A percentile compares a stretch with the other conserved stretches of the same genome.
These are phyloP conservation scores for Exidia glandulosa DNA, from an alignment of 768 basidiomycete species.

Conservation along the genomic window DNA sequence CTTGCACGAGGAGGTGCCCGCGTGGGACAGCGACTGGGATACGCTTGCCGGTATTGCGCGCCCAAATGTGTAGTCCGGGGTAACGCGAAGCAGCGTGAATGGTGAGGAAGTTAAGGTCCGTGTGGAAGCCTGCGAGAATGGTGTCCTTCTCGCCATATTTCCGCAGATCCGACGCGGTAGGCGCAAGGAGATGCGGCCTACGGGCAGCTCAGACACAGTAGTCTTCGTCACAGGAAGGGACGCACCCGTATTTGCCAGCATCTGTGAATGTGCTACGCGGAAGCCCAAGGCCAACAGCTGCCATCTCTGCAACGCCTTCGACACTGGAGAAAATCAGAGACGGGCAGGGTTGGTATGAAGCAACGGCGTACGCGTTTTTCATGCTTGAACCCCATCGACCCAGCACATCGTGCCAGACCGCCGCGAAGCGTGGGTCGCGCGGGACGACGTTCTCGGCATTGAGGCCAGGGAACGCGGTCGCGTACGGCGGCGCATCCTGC, in stretches of 20 bases:
- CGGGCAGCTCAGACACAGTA: neutral
- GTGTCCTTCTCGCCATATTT: conserved; percentile 72
- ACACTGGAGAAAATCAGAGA: conserved; percentile 39
- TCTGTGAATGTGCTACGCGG: conserved; percentile 57
- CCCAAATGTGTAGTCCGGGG: conserved; percentile 90
- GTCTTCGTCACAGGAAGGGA: conserved; percentile 3
- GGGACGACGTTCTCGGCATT: conserved; percentile 82
- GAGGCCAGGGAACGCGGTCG: conserved; percentile 63
- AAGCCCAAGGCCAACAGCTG: conserved; percentile 71
- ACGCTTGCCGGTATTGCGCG: conserved; percentile 82
- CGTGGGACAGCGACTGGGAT: conserved; percentile 81
- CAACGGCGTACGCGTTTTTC: conserved; percentile 62
- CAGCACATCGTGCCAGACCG: conserved; percentile 63
- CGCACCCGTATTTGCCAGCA: conserved; percentile 78
- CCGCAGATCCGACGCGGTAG: conserved; percentile 81
- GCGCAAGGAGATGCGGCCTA: conserved; percentile 81
- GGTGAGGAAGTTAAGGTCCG: conserved; percentile 89
- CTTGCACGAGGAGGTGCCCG: conserved; percentile 81
- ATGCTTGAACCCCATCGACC: conserved; percentile 80
- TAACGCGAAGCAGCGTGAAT: conserved; percentile 81
- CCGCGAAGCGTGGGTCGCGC: conserved; percentile 39
- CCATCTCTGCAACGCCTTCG: conserved; percentile 79
- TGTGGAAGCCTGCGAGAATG: conserved; percentile 90
- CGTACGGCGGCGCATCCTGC: conserved; percentile 71
- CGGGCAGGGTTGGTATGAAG: neutral